Evolutionary conservation across 305 asterid species (phyloP).

Genomic region (Stenogyne calaminthoides): DNA sequence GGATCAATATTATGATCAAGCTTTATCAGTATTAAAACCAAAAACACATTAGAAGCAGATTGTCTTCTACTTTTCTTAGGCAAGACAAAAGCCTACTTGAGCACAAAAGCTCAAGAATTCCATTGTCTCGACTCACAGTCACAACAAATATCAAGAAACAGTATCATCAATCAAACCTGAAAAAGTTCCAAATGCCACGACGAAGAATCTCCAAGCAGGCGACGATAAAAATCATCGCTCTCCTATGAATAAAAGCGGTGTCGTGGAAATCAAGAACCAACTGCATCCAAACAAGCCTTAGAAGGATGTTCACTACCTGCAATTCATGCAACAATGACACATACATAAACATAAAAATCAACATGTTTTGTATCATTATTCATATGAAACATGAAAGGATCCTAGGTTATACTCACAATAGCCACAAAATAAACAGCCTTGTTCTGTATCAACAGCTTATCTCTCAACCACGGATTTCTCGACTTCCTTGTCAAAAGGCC

Average conservation of each 20-base stretch:
- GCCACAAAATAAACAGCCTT: constrained; percentile 70
- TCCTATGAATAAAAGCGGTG: constrained; percentile 52
- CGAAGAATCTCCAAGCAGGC: constrained; percentile 85
- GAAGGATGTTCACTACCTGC: constrained; percentile 69
- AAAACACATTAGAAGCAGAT: no score
- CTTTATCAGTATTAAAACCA: no score
- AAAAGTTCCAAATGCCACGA: constrained; percentile 93
- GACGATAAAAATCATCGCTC: constrained; percentile 55
- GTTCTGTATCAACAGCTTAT: constrained; percentile 67
- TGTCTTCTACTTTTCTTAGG: no score
- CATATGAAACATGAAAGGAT: neutral
- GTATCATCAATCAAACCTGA: constrained; percentile 62
- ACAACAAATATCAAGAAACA: no score
- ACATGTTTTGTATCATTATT: neutral
- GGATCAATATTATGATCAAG: no score
- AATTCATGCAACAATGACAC: neutral
- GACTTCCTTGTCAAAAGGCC: constrained; percentile 59
- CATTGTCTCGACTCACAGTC: no score
- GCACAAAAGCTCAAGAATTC: no score
- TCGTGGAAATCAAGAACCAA: constrained; percentile 57
- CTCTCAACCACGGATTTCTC: constrained; percentile 81
- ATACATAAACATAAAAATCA: neutral
- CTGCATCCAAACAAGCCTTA: constrained; percentile 95
- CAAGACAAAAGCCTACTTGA: no score
- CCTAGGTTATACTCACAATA: constrained; percentile 50